Evolutionary conservation across 2,329 filamentous ascomycete genomes (phyloP).

Genomic region (Fusarium burgessii): DNA sequence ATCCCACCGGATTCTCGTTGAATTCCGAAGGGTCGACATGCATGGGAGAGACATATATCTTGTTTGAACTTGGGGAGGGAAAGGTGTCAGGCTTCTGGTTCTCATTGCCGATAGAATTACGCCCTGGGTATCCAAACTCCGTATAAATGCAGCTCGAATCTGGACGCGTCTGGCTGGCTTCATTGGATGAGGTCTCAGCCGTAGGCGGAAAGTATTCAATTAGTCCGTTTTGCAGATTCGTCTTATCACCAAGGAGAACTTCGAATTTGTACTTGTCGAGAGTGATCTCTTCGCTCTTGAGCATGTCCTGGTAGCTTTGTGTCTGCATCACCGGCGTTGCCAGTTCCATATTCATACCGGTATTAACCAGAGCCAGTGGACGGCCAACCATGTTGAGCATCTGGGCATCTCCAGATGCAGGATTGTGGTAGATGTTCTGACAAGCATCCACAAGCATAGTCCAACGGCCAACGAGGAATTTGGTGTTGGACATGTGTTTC

Average conservation of each 20-base stretch:
- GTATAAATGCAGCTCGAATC: neutral
- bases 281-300: neutral
- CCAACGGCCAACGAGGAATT: neutral
- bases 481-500: neutral
- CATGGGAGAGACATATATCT: neutral
- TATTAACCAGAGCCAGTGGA: neutral
- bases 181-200: neutral
- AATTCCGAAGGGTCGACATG: neutral
- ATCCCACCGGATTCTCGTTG: too few species aligned
- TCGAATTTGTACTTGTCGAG: neutral
- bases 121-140: neutral
- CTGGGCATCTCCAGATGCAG: neutral
- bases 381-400: constrained; percentile 3
- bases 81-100: neutral
- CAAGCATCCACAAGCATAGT: neutral
- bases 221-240: neutral
- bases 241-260: neutral
- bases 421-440: neutral
- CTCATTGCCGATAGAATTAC: neutral
- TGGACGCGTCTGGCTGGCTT: too few species aligned
- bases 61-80: neutral
- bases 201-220: neutral
- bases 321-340: neutral
- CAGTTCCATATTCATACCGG: neutral
- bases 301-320: neutral